These are phyloP conservation scores for Malassezia restricta DNA, from an alignment of 1,284 basidiomycete genomes.

Conservation along the genomic window DNA sequence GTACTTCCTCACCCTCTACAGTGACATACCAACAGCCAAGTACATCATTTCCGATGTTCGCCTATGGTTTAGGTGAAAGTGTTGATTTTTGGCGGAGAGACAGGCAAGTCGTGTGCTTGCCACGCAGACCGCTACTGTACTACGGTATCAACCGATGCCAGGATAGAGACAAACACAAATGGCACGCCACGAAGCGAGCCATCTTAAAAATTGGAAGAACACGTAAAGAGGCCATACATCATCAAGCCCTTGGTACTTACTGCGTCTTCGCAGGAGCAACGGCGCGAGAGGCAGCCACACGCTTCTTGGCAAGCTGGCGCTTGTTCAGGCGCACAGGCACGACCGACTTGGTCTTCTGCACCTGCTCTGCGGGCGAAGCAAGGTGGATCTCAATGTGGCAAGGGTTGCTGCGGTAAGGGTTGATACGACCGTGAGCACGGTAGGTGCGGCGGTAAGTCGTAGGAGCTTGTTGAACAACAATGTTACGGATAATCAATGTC, in stretches of 20 bases:
- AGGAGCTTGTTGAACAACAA: conserved; percentile 97
- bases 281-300: conserved; percentile 32
- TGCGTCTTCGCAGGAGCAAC: conserved; percentile 1
- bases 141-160: conserved; percentile 14
- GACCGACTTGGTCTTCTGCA: conserved; percentile 36
- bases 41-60: too few species aligned
- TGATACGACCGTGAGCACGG: conserved; percentile 85
- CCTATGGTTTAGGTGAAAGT: too few species aligned
- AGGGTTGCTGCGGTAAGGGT: conserved; percentile 64
- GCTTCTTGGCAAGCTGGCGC: conserved; percentile 42
- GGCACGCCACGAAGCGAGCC: background rate
- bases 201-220: background rate
- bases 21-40: too few species aligned
- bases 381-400: conserved; percentile 70
- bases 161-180: background rate
- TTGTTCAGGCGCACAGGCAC: conserved; percentile 35
- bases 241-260: background rate
- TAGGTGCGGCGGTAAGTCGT: conserved; percentile 99
- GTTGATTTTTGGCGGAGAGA: conserved; percentile 5
- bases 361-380: conserved; percentile 36
- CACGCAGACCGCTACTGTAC: conserved; percentile 12
- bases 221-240: background rate
- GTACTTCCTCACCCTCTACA: too few species aligned
- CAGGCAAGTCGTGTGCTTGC: background rate
- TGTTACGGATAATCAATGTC: conserved; percentile 88